These are phyloP conservation scores for Daldinia sp. DNA, from an alignment of 2,329 filamentous ascomycete genomes.

Conservation along the genomic window DNA sequence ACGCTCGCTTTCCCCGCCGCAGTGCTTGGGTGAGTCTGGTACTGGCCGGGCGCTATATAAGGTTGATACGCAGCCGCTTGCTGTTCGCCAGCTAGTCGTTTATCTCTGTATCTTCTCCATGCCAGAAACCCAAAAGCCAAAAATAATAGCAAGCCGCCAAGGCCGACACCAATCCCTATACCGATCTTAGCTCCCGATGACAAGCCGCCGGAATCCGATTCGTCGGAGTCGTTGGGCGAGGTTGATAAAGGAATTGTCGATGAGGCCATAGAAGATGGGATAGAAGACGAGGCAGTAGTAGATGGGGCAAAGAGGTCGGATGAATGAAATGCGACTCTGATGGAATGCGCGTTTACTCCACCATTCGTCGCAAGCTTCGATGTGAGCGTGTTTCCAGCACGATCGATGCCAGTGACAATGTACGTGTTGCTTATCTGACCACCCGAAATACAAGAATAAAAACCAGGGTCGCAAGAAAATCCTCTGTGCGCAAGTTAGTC, in stretches of 20 bases:
- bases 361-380: not conserved
- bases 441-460: conserved; percentile 12
- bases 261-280: not conserved
- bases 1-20: not conserved
- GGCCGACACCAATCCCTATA: conserved; percentile 11
- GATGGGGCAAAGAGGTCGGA: conserved; percentile 3
- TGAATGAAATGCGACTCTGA: conserved; percentile 21
- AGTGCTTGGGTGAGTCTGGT: not conserved
- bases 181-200: conserved; percentile 5
- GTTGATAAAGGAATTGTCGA: not conserved
- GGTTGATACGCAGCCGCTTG: not conserved
- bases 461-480: conserved; percentile 11
- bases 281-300: not conserved
- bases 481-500: not conserved
- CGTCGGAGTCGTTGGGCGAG: not conserved
- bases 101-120: conserved; percentile 9
- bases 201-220: not conserved
- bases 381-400: conserved; percentile 8
- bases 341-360: conserved; percentile 19
- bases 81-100: not conserved
- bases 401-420: not conserved
- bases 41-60: not conserved
- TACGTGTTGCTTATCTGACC: not conserved
- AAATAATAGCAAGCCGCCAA: conserved; percentile 6
- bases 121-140: not conserved